Evolutionary conservation across 805 yeast species (phyloP), one percentile per base, ranked within the genome.

Genomic region (Nakazawaea ambrosiae): DNA sequence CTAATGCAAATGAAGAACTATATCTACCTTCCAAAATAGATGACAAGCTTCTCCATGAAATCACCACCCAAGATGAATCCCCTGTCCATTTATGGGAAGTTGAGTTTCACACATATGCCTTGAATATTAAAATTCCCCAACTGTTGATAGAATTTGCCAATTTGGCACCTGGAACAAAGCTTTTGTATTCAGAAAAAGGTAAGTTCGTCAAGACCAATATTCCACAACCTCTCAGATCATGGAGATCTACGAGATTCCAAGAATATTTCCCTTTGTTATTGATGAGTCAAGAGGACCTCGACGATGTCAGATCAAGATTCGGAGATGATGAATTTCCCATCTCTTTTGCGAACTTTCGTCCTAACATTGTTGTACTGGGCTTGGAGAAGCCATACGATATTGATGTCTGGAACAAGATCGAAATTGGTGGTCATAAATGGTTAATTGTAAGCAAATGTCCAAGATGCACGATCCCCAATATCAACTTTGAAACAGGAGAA

Each of bases 261-360:
- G 61, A 55, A 33, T 56, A 56, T 29, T 57, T 43, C 35, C 61
- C 62, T 1, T 25, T 55, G 17, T 31, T 57, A 20, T 33, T 55
- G 40, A 42, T 50, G 27, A 48, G 55, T 4, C 40, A 42, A 20
- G 54, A 46, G 28, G 51, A 54, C 17, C 33, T 46, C 23, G 45
- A 38, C 5, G 42, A 36, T 22, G 32, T 54, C 20, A 43, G 44
- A 25, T 26, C 27, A 7, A 37, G 38, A 16, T 17, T 51, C 4
- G 11, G 5, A 10, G 43, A 22, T 24, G 36, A 3, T 12, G 34
- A 27, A 4, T 16, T 37, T 5, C 44, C 48, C 23, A 39, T 51
- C 4, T 37, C 28, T n/a, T 36, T 44, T 36, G 45, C 32, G 20
- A 36, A 51, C 3, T 57, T 55, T 46, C 34, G 62, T 24, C 57